These are phyloP conservation scores for Paramyrothecium roridum DNA, from an alignment of 2,329 filamentous ascomycete genomes.

Conservation along the genomic window DNA sequence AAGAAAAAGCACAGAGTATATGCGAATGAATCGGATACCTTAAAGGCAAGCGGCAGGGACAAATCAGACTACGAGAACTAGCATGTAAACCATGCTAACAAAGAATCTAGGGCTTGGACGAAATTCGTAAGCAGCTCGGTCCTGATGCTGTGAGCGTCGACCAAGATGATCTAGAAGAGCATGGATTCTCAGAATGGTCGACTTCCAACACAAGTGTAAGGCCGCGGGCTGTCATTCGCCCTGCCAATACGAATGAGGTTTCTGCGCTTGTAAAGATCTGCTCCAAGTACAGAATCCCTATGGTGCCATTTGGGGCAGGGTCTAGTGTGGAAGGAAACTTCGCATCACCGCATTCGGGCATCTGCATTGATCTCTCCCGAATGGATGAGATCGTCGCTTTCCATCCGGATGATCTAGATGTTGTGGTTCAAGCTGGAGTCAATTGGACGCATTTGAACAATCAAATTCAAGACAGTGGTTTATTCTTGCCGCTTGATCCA, in stretches of 20 bases:
- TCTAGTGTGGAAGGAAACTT: slow-evolving; percentile 50
- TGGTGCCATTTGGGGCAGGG: slow-evolving; percentile 74
- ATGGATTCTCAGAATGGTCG: slow-evolving; percentile 71
- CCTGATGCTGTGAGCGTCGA: slow-evolving; percentile 62
- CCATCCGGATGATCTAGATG: slow-evolving; percentile 65
- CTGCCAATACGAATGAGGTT: slow-evolving; percentile 62
- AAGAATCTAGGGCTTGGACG: background rate
- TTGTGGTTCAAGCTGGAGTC: slow-evolving; percentile 68
- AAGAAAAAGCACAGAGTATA: background rate
- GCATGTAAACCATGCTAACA: no score
- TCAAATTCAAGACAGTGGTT: slow-evolving; percentile 53
- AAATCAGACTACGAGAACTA: no score
- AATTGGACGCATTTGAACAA: slow-evolving; percentile 79
- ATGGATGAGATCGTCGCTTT: slow-evolving; percentile 71
- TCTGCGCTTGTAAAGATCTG: slow-evolving; percentile 61
- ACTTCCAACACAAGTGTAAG: slow-evolving; percentile 62
- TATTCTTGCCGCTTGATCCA: slow-evolving; percentile 84
- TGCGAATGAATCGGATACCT: background rate
- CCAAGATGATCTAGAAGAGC: slow-evolving; percentile 58
- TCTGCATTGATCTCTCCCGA: slow-evolving; percentile 71
- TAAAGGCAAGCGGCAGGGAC: background rate
- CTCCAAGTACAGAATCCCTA: slow-evolving; percentile 60
- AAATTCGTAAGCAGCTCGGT: slow-evolving; percentile 25
- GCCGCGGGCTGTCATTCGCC: slow-evolving; percentile 64
- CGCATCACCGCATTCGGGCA: slow-evolving; percentile 46